Evolutionary conservation across 1,139 yeast species (phyloP), one percentile per base, ranked within the genome.

Genomic region (Blastobotrys proliferans): DNA sequence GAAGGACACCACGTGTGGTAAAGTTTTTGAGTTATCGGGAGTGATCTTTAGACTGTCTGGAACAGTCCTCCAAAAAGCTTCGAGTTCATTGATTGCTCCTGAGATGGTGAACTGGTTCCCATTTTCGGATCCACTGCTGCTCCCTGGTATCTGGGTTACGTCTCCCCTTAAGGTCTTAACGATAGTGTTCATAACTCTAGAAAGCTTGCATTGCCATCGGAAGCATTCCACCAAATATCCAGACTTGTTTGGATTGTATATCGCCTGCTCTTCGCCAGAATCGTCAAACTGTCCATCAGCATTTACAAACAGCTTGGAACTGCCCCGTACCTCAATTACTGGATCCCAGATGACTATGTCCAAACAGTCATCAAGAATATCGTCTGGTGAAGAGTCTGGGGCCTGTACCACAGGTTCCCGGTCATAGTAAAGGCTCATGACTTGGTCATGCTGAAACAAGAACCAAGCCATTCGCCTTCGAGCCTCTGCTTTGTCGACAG

Each of bases 291-390:
- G 18, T 6, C 36, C 36, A 20, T 33, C n/a, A 4, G 18, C 13
- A 13, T 9, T 33, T 6, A 20, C 9, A 10, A 33, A 33, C 27
- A 33, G 17, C 17, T 33, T 33, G n/a, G 36, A 33, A 10, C 29
- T 26, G 9, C 29, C 35, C 14, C 13, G 2, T 10, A 22, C 18
- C 8, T 28, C 41, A n/a, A 30, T n/a, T 6, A 25, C 9, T 14
- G 43, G 38, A 13, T 33, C 38, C 43, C 43, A 40, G n/a, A 22
- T 35, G 9, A 34, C 33, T 8, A 33, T 24, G 27, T 40, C 43
- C 11, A 29, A 33, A 6, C 20, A 21, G 19, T 40, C 38, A 21
- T 40, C 43, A 9, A 21, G 18, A 3, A 38, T 2, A 4, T 14
- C 33, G 20, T 14, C 30, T 9, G 24, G 30, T 11, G n/a, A 6